Evolutionary conservation across 257 asterid species (phyloP).

Genomic region (Solanum habrochaites): DNA sequence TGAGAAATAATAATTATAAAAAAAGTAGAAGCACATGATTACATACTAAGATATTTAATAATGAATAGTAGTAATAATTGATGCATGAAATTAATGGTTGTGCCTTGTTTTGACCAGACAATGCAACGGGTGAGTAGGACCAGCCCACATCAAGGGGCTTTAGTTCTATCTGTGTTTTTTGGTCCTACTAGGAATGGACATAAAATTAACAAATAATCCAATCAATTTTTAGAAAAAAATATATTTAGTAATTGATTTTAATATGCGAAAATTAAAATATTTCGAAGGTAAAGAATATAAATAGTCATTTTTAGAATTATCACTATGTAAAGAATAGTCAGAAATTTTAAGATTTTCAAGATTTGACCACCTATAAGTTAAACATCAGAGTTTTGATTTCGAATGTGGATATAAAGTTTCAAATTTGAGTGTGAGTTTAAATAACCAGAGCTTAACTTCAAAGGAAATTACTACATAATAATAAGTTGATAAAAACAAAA

Average conservation of each 20-base stretch:
- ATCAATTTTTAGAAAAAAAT: neutral
- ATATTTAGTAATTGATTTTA: neutral
- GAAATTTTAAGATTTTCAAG: neutral
- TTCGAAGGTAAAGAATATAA: neutral
- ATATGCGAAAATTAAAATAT: neutral
- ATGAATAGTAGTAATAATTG: slow-evolving; percentile 16
- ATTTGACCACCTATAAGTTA: rapidly evolving
- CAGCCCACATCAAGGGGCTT: neutral
- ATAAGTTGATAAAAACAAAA: neutral
- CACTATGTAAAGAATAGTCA: neutral
- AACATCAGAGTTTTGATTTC: rapidly evolving
- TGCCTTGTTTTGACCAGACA: slow-evolving; percentile 7
- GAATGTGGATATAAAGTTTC: neutral
- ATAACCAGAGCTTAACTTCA: neutral
- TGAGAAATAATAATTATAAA: no score
- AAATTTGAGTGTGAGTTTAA: neutral
- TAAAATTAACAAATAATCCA: neutral
- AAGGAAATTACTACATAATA: neutral
- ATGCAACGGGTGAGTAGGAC: slow-evolving; percentile 18
- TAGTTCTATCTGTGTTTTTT: neutral
- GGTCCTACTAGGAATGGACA: neutral
- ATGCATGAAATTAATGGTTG: slow-evolving; percentile 25
- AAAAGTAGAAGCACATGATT: neutral
- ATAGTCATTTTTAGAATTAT: neutral
- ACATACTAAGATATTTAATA: slow-evolving; percentile 1